Evolutionary conservation across 768 basidiomycete genomes (phyloP), one percentile per base, ranked within the genome.

Genomic region (Russula earlei): DNA sequence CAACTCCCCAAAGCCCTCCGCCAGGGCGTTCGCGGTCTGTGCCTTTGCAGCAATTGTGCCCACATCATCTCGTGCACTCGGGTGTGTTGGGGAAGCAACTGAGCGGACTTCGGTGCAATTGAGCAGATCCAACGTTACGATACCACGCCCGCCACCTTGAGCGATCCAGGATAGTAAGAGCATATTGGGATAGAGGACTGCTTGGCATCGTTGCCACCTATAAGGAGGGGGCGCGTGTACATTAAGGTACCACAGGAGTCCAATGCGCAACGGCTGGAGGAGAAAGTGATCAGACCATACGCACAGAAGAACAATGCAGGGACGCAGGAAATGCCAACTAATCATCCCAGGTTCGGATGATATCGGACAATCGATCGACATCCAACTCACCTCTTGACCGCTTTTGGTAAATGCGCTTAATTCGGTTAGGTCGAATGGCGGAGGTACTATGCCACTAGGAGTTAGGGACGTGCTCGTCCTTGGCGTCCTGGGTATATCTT

Each of bases 201-300:
- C 91, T 66, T 88, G 87, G 64, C 82, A 92, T 59, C 89, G 77
- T 70, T 84, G 81, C 88, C 87, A 91, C 56, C 76, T 71, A 68
- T 84, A 92, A 0, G 87, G 87, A 20, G 85, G 81, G 4, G 79
- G 66, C 0, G 86, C 84, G 64, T 96, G 93, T 0, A 95, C 93
- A 54, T 96, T 95, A 52, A 96, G 80, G 66, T 92, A 96, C 85
- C 90, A 95, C 0, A 96, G 71, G 14, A 83, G 73, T 14, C 93
- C 93, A 38, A 90, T 86, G 55, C 89, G 84, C 12, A 90, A 73
- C 4, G 92, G 91, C 93, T 95, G 65, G n/a, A 63, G 53, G 37
- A 55, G 22, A 49, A 45, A 51, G 20, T 24, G 19, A 15, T 31
- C 34, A 70, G 31, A 4, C 25, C 34, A 31, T 8, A 67, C 19